These are phyloP conservation scores for Rhizopogon sp. DNA, from an alignment of 768 basidiomycete genomes.

Conservation along the genomic window DNA sequence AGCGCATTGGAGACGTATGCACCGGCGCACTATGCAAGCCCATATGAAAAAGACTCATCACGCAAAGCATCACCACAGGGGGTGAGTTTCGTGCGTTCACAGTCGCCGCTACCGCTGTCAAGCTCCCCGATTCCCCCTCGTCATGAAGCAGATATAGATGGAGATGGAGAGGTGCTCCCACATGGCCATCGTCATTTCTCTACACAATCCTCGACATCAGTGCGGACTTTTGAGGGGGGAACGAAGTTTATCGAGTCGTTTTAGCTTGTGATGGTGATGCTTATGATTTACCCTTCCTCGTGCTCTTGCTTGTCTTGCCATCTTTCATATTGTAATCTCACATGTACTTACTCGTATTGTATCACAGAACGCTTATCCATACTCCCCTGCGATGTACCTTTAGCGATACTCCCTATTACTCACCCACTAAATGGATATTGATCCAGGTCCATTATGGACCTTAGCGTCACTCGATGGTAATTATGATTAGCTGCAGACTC, in stretches of 20 bases:
- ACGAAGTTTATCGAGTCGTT: constrained; percentile 45
- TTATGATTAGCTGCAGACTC: background rate
- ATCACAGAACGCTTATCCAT: background rate
- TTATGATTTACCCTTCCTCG: background rate
- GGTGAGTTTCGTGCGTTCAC: constrained; percentile 13
- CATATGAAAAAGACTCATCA: constrained; percentile 14
- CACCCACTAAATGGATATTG: background rate
- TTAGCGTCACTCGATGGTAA: background rate
- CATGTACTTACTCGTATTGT: background rate
- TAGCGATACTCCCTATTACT: background rate
- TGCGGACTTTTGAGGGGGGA: constrained; percentile 38
- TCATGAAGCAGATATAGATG: constrained; percentile 11
- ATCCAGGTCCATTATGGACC: background rate
- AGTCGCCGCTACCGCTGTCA: constrained; percentile 24
- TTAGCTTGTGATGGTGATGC: constrained; percentile 10
- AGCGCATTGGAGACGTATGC: constrained; percentile 6
- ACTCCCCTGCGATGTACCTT: background rate
- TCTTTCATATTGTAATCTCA: background rate
- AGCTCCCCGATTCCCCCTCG: constrained; percentile 9
- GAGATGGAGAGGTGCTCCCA: constrained; percentile 4
- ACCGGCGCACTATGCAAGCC: constrained; percentile 11
- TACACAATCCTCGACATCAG: constrained; percentile 19
- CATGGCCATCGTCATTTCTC: constrained; percentile 17
- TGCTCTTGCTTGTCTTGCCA: background rate
- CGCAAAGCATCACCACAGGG: constrained; percentile 4